These are phyloP conservation scores for Annulohypoxylon stygium DNA, from an alignment of 495 filamentous ascomycete species.

Conservation along the genomic window DNA sequence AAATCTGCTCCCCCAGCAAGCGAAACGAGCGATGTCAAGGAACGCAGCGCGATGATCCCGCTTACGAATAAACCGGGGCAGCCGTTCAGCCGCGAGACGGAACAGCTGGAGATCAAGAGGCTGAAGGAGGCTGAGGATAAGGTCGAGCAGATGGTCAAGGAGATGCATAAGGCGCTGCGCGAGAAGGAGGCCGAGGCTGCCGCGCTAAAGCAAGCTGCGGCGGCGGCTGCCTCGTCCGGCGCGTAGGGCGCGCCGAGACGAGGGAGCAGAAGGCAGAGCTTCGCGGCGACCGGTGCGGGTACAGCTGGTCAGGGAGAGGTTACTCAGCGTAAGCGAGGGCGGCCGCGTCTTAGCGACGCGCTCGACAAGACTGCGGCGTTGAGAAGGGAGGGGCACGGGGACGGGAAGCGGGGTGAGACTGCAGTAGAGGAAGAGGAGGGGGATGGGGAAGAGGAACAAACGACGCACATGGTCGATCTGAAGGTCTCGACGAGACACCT, in stretches of 20 bases:
- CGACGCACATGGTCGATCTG: background rate
- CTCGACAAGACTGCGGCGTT: background rate
- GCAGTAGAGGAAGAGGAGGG: background rate
- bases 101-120: slow-evolving; percentile 77
- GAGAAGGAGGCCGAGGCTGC: slow-evolving; percentile 68
- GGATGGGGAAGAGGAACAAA: background rate
- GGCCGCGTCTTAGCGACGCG: background rate
- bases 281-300: background rate
- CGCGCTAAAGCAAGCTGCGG: slow-evolving; percentile 55
- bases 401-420: background rate
- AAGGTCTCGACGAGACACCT: slow-evolving; percentile 7
- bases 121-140: slow-evolving; percentile 78
- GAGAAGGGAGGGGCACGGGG: background rate
- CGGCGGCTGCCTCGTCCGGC: slow-evolving; percentile 36
- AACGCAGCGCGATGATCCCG: slow-evolving; percentile 79
- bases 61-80: slow-evolving; percentile 70
- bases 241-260: slow-evolving; percentile 38
- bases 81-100: slow-evolving; percentile 80
- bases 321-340: background rate
- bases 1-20: slow-evolving; percentile 42
- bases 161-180: slow-evolving; percentile 73
- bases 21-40: slow-evolving; percentile 62
- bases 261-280: background rate
- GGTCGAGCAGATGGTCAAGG: slow-evolving; percentile 72
- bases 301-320: background rate